These are phyloP conservation scores for Helianthus annuus DNA, from an alignment of 129 eudicot genomes.

Conservation along the genomic window HanXRQr2.0-SUNRISE NC_035436.2:138657507-138658006, in stretches of 20 bases:
- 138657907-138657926: slow-evolving; percentile 63
- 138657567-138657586: slow-evolving; percentile 75
- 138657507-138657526: slow-evolving; percentile 45
- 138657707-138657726: slow-evolving; percentile 93
- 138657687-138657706: slow-evolving; percentile 63
- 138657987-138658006: background rate
- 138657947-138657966: background rate
- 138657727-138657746: slow-evolving; percentile 97
- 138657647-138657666: slow-evolving; percentile 96
- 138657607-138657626: slow-evolving; percentile 74
- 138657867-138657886: slow-evolving; percentile 52
- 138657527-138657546: slow-evolving; percentile 81
- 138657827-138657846: slow-evolving; percentile 92
- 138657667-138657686: slow-evolving; percentile 99
- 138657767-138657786: slow-evolving; percentile 92
- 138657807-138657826: slow-evolving; percentile 82
- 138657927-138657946: slow-evolving; percentile 53
- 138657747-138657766: slow-evolving; percentile 78
- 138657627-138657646: slow-evolving; percentile 63
- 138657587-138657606: slow-evolving; percentile 58
- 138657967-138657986: background rate
- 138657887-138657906: slow-evolving; percentile 64
- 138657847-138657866: slow-evolving; percentile 58
- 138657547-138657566: slow-evolving; percentile 73
- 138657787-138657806: slow-evolving; percentile 94